Percentiles rank a stretch among this genome's conserved stretches.
Conservation (phyloP, 2,329 filamentous ascomycete genomes). For the Fusarium redolens region DNA sequence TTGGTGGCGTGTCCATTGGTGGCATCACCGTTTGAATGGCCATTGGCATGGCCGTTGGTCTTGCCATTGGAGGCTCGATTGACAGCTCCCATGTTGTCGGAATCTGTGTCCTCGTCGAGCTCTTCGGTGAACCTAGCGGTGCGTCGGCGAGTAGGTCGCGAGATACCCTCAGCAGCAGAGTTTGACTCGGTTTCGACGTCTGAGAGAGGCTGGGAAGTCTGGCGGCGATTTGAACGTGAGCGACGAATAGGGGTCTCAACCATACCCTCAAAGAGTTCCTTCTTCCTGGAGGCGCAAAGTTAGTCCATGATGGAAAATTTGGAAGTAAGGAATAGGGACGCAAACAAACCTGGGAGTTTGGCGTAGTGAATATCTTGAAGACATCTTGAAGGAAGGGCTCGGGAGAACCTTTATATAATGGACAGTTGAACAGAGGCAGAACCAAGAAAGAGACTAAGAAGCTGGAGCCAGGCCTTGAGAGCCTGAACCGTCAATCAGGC, state of each 20-base stretch:
- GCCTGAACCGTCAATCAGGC: conserved; percentile 18
- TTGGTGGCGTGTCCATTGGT: conserved; percentile 48
- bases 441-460: conserved; percentile 2
- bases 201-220: conserved; percentile 59
- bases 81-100: conserved; percentile 44
- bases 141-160: conserved; percentile 57
- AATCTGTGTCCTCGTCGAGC: conserved; percentile 57
- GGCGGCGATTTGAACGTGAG: conserved; percentile 62
- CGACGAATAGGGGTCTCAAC: conserved; percentile 65
- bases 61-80: conserved; percentile 42
- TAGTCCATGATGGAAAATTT: background rate
- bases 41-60: conserved; percentile 40
- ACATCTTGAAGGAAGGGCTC: conserved; percentile 46
- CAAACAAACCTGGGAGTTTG: conserved; percentile 52
- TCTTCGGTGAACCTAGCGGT: conserved; percentile 63
- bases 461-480: background rate
- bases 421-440: background rate
- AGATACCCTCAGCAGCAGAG: conserved; percentile 55
- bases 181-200: conserved; percentile 64
- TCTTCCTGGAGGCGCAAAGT: conserved; percentile 59
- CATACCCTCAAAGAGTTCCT: conserved; percentile 71
- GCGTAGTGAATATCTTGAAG: conserved; percentile 53
- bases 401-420: conserved; percentile 41
- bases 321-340: background rate
- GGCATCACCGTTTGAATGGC: conserved; percentile 28